Evolutionary conservation across 768 basidiomycete species (phyloP), one percentile per base, ranked within the genome.

Genomic region (Lentinula guzmanii): DNA sequence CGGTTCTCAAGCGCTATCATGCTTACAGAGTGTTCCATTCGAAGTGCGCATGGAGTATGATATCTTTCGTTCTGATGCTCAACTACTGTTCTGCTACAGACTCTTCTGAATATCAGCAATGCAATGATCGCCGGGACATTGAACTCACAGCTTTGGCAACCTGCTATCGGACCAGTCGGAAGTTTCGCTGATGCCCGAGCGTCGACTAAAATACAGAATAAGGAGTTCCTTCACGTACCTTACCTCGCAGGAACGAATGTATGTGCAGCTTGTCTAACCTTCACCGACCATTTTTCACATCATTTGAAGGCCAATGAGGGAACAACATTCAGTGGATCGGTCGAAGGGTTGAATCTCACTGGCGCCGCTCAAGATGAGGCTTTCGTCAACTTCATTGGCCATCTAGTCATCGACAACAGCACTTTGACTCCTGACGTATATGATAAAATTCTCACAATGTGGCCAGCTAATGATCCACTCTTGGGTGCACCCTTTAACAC

Each of bases 201-300:
- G 4, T 85, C 84, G 1, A 58, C 67, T 5, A 74, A 73, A 42
- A 79, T 85, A 33, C 68, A 72, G 0, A 70, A 75, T 5, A 82
- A 82, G 5, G 71, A 83, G 31, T 86, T 84, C 66, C 66, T 80
- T 16, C 83, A 79, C 55, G 67, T 86, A 3, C 83, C 84, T 6
- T 82, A 78, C 62, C 65, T 86, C 0, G 80, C 73, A n/a, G 85
- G 85, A 33, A 84, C 81, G 0, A 85, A 84, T 50, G 84, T 83
- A 58, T 33, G 79, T 65, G 28, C 37, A 39, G 37, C 1, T 13
- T 13, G 5, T 8, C 28, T 28, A 28, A 28, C 28, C 3, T 28
- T 28, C 28, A 28, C 28, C 28, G 28, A 28, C 28, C 28, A 28
- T 28, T 28, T 28, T 13, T 39, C 16, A 41, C 16, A 6, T 16